Percentiles rank a stretch among this genome's conserved stretches.
These are phyloP conservation scores for Candida maesae DNA, from an alignment of 805 yeast species.

Conservation along the genomic window DNA sequence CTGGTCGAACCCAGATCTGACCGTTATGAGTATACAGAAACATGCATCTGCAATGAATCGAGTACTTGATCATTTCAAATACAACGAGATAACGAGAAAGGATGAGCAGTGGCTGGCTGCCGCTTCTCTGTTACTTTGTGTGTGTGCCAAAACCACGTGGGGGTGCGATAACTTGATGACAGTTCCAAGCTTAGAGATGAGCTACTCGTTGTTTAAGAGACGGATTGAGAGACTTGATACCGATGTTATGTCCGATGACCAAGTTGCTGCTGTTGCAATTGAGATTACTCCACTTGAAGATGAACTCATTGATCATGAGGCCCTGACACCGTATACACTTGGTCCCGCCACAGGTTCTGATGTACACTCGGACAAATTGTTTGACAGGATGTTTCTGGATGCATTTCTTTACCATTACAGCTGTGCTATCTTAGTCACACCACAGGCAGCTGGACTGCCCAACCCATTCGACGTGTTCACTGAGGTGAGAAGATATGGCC, in stretches of 20 bases:
- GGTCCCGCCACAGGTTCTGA: too few species aligned
- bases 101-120: conserved; percentile 38
- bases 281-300: neutral
- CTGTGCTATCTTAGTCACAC: conserved; percentile 35
- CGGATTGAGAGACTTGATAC: conserved; percentile 18
- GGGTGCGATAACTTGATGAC: conserved; percentile 16
- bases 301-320: too few species aligned
- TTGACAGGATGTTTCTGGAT: conserved; percentile 37
- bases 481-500: conserved; percentile 29
- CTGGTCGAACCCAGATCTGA: conserved; percentile 29
- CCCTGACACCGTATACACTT: too few species aligned
- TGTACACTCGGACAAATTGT: conserved; percentile 18
- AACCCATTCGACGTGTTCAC: conserved; percentile 40
- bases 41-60: conserved; percentile 26
- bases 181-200: conserved; percentile 31
- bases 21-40: conserved; percentile 22
- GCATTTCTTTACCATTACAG: conserved; percentile 42
- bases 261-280: neutral
- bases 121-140: conserved; percentile 36
- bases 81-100: neutral
- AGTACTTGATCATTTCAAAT: conserved; percentile 7
- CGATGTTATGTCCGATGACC: neutral
- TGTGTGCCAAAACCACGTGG: conserved; percentile 34
- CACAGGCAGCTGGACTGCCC: conserved; percentile 32
- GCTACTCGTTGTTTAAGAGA: conserved; percentile 33